Evolutionary conservation across 2,329 filamentous ascomycete species (phyloP).

Genomic region (Pseudogymnoascus sp.): DNA sequence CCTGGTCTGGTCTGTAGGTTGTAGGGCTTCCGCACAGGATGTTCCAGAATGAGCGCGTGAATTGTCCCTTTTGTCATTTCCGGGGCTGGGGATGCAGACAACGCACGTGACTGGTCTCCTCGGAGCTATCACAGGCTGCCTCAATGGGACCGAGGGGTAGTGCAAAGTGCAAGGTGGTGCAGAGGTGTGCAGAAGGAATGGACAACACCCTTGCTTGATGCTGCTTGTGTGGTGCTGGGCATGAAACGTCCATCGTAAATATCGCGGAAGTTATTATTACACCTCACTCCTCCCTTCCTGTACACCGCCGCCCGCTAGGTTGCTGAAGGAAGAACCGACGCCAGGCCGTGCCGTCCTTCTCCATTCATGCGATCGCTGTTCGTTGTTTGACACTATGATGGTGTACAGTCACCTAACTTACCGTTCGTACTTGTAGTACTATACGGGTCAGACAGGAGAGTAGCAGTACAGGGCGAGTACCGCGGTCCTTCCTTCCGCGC

Average conservation of each 20-base stretch:
- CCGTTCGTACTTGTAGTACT: background rate
- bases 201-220: background rate
- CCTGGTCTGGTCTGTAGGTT: background rate
- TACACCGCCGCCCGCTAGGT: background rate
- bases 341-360: conserved; percentile 3
- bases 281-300: background rate
- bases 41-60: background rate
- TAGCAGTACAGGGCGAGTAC: background rate
- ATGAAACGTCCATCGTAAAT: conserved; percentile 2
- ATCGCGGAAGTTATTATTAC: background rate
- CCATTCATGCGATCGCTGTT: conserved; percentile 1
- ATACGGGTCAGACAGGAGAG: background rate
- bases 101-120: background rate
- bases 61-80: conserved; percentile 2
- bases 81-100: background rate
- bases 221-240: background rate
- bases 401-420: background rate
- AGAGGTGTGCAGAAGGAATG: background rate
- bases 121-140: background rate
- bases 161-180: background rate
- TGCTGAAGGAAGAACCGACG: conserved; percentile 2
- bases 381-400: conserved; percentile 3
- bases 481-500: background rate
- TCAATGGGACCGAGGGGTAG: background rate
- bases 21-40: background rate